These are phyloP conservation scores for Fomitopsis schrenkii DNA, from an alignment of 1,284 basidiomycete species.

Conservation along the genomic window DNA sequence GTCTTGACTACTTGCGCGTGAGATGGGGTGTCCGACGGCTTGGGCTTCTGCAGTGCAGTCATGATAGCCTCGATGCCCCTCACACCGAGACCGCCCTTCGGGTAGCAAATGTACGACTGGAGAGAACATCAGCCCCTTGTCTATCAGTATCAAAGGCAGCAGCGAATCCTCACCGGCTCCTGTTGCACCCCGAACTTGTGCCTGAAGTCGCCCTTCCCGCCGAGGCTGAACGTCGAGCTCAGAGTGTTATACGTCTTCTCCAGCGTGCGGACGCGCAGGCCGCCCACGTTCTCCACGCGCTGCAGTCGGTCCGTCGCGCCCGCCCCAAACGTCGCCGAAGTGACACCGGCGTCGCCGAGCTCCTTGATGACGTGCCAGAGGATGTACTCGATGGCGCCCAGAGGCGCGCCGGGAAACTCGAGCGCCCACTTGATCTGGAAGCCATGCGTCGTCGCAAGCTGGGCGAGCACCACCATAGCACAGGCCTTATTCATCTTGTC, in stretches of 20 bases:
- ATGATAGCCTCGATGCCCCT: conserved; percentile 37
- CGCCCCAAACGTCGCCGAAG: conserved; percentile 42
- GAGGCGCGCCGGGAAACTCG: conserved; percentile 50
- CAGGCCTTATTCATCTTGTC: conserved; percentile 22
- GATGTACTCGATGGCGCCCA: conserved; percentile 44
- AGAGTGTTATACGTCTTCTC: conserved; percentile 44
- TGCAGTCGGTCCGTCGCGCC: conserved; percentile 36
- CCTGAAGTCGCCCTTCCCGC: conserved; percentile 43
- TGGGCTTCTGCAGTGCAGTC: conserved; percentile 30
- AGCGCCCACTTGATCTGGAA: conserved; percentile 60
- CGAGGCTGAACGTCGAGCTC: conserved; percentile 36
- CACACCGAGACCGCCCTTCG: conserved; percentile 26
- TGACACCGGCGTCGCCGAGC: conserved; percentile 38
- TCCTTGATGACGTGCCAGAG: conserved; percentile 44
- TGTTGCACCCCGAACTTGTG: conserved; percentile 36
- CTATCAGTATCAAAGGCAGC: neutral
- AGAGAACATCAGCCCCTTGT: neutral
- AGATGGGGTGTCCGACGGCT: conserved; percentile 5
- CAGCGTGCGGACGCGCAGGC: conserved; percentile 37
- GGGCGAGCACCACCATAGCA: conserved; percentile 49
- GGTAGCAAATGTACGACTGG: conserved; percentile 29
- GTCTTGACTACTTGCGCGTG: neutral
- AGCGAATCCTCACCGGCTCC: conserved; percentile 28
- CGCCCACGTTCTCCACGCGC: conserved; percentile 33
- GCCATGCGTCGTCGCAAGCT: conserved; percentile 45